Percentiles rank a stretch among this genome's conserved stretches.
These are phyloP conservation scores for Zoysia pacifica DNA, from an alignment of 176 grass and related monocot species.

Conservation along the genomic window DNA sequence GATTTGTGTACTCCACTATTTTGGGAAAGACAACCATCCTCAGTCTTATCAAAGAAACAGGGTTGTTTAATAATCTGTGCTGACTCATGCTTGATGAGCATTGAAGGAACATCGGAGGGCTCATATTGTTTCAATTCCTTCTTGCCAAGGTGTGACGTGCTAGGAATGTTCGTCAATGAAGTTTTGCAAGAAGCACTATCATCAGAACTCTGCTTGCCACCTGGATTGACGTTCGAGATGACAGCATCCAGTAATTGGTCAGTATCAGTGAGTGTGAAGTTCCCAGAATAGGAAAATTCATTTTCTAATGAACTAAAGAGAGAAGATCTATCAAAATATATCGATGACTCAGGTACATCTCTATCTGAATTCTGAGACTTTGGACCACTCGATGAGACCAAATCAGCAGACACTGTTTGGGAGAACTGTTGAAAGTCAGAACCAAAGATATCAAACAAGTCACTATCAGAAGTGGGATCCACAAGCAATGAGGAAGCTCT, in stretches of 20 bases:
- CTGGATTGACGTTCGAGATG: conserved; percentile 63
- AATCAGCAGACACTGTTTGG: conserved; percentile 46
- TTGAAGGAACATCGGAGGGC: conserved; percentile 34
- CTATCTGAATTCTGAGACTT: conserved; percentile 44
- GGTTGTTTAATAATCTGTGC: conserved; percentile 54
- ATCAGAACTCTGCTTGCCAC: conserved; percentile 57
- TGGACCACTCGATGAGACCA: conserved; percentile 40
- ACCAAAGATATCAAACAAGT: conserved; percentile 68
- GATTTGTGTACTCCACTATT: conserved; percentile 65
- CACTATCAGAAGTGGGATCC: conserved; percentile 51
- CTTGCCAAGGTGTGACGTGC: conserved; percentile 43
- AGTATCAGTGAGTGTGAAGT: conserved; percentile 55
- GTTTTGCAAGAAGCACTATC: conserved; percentile 64
- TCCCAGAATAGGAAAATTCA: conserved; percentile 47
- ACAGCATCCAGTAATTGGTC: conserved; percentile 85
- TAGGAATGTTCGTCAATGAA: conserved; percentile 54
- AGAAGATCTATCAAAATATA: conserved; percentile 35
- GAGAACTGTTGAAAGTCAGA: conserved; percentile 49
- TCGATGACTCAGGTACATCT: conserved; percentile 48
- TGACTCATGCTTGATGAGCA: conserved; percentile 52
- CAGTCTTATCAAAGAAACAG: conserved; percentile 42
- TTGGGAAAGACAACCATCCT: conserved; percentile 52
- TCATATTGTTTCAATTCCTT: conserved; percentile 48
- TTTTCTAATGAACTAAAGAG: conserved; percentile 53
- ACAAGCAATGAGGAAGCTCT: conserved; percentile 40